Conservation (phyloP, 2,329 filamentous ascomycete species). For the Talaromyces amestolkiae region DNA sequence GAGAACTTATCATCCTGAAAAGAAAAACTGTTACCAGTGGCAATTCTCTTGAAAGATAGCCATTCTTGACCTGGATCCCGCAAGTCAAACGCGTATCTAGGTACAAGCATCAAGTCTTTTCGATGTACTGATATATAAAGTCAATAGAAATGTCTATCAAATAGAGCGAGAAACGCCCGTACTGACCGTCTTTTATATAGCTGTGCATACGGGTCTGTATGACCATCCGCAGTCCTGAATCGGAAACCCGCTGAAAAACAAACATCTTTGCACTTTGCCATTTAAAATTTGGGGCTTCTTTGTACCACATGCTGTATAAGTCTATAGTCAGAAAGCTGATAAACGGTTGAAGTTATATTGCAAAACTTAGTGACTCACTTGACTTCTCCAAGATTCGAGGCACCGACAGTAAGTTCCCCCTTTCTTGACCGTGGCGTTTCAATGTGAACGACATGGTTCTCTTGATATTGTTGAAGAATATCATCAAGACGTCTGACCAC, state of each 20-base stretch:
- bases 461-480: background rate
- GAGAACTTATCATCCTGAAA: background rate
- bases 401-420: background rate
- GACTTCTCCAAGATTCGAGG: background rate
- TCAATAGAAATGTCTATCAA: no score
- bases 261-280: background rate
- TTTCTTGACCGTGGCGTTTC: background rate
- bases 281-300: background rate
- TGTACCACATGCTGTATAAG: background rate
- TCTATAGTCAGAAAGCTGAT: background rate
- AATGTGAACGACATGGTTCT: background rate
- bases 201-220: background rate
- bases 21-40: background rate
- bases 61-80: background rate
- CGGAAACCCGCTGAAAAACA: background rate
- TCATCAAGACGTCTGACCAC: background rate
- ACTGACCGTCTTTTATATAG: background rate
- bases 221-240: background rate
- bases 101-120: background rate
- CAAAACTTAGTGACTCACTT: background rate
- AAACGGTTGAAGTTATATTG: background rate
- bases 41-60: background rate
- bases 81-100: background rate
- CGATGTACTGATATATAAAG: no score
- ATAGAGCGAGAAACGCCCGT: no score